Conservation (phyloP, 1,284 basidiomycete genomes). For the Ganoderma lingzhi region DNA sequence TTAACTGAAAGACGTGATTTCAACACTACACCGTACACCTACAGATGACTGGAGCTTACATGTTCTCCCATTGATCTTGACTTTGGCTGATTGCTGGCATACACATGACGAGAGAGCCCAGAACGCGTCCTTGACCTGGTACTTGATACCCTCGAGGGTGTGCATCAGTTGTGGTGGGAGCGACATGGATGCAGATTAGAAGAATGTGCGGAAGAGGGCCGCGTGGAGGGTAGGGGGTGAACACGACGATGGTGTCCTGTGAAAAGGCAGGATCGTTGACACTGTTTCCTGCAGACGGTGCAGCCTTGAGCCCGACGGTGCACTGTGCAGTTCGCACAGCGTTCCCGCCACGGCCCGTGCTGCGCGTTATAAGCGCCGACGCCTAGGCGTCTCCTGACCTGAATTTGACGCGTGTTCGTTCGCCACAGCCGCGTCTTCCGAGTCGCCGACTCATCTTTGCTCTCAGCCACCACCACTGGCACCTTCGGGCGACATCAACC, state of each 20-base stretch:
- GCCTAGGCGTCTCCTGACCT: constrained; percentile 15
- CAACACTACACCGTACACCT: background rate
- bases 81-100: constrained; percentile 80
- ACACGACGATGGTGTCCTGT: background rate
- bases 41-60: constrained; percentile 60
- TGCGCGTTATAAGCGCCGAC: constrained; percentile 12
- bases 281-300: background rate
- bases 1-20: constrained; percentile 61
- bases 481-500: constrained; percentile 9
- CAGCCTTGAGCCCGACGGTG: constrained; percentile 1
- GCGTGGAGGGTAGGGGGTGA: constrained; percentile 14
- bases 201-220: background rate
- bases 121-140: constrained; percentile 81
- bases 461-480: constrained; percentile 20
- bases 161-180: constrained; percentile 39
- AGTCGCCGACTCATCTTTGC: background rate
- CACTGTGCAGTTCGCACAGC: constrained; percentile 21
- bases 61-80: constrained; percentile 94
- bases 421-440: constrained; percentile 25
- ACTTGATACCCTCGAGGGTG: constrained; percentile 70
- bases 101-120: constrained; percentile 82
- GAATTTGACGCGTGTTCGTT: constrained; percentile 17
- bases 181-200: constrained; percentile 19
- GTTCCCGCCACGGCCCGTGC: constrained; percentile 22
- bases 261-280: background rate